Evolutionary conservation across 306 rosid species (phyloP), one percentile per base, ranked within the genome.

Genomic region (Medicago ruthenica): DNA sequence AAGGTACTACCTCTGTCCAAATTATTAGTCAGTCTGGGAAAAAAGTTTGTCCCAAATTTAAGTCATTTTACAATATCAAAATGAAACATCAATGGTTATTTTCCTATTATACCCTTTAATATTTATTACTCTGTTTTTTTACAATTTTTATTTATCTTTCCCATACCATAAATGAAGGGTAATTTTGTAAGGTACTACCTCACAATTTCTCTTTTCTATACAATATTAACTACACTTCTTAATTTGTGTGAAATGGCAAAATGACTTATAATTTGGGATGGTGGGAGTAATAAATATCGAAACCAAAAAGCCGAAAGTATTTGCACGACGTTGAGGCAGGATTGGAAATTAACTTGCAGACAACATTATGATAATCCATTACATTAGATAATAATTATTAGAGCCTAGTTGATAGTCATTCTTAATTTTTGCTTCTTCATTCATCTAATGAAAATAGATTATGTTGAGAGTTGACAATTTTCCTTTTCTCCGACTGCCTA

Each of bases 391-490:
- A 3, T 44, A 34, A 51, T 72, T 55, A 48, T 65, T 79, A 41
- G 62, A n/a, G 63, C 27, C 37, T 72, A 24, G 24, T 41, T 37
- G 15, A n/a, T 72, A 41, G 13, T 34, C 9, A 53, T 61, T 63
- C n/a, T 61, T 47, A 54, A 15, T 27, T 37, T 45, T 48, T 55
- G 24, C 75, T 10, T 45, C 34, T 64, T 45, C 74, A 27, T 40
- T 55, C 15, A 27, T 70, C 10, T 42, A 60, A 59, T 64, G 55
- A 48, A 69, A 36, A 15, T 58, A 2, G 47, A 63, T 55, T 37
- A 24, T 24, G 50, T 74, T 75, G 62, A 51, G 65, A n/a, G 3
- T 76, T 69, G n/a, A 22, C 31, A 65, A 42, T 63, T 48, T 42
- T 4, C 15, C 14, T 47, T 48, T 68, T 39, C 16, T 67, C 42